Evolutionary conservation across 2,329 filamentous ascomycete species (phyloP), one percentile per base, ranked within the genome.

Genomic region (Colletotrichum kahawae): DNA sequence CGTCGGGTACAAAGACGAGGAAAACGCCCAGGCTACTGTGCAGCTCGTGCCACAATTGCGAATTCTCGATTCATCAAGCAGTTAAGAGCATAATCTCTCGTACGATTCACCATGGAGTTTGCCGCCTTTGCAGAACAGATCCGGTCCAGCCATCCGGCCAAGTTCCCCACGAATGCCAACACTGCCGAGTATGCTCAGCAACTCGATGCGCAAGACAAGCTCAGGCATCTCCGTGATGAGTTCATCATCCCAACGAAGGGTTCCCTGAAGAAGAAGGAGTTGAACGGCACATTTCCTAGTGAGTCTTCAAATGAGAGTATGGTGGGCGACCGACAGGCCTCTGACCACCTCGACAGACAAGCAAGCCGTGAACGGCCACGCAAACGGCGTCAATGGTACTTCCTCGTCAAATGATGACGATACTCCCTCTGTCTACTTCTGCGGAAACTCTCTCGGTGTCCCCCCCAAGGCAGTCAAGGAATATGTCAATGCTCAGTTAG

Each of bases 201-300:
- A 59, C 86, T 94, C 7, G 93, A 95, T 82, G 83, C 85, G 0
- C 86, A 91, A 78, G 93, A 95, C 80, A 83, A 87, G n/a, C 82
- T 95, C 51, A 83, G 85, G 18, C 85, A 88, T 71, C 88, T 95
- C 70, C 90, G 95, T 36, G 85, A 91, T 29, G 90, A 96, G 78
- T 98, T 96, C 82, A 89, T 93, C 63, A 92, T 97, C 60, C 95
- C 95, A 1, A 93, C 93, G 4, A 95, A 92, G 82, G 87, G 86
- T 12, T 94, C 95, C 54, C 84, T 97, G 60, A 92, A 90, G 81
- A 90, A 93, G 77, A 93, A 88, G 77, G 91, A 88, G 0, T 83
- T 94, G 12, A 83, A 87, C 21, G 87, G 86, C 24, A 81, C 78
- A 5, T 78, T 87, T 56, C 84, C 85, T n/a, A 82, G 87, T 88